Base-by-base conservation (phyloP, 1,284 basidiomycete genomes). In the Fomitopsis pinicola region DNA sequence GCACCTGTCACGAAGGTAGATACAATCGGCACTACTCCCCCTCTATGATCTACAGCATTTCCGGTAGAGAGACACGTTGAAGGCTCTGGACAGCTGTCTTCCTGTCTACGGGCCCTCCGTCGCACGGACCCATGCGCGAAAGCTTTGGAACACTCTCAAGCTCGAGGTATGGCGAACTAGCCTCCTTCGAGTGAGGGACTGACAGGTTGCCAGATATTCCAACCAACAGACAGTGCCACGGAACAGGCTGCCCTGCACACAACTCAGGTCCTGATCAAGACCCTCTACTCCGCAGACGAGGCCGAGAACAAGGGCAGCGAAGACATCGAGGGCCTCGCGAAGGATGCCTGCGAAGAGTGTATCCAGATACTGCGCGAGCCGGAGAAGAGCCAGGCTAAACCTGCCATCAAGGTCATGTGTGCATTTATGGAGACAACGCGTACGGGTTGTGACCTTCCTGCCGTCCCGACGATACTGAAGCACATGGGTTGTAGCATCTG, bases 361-460 rank as follows among this genome's bases (percentile, higher is more conserved):
- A 78, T 95, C 12, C 81, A 84, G 40, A 86, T 91, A 44, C 75
- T 98, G 53, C 83, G 86, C 48, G 92, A 96, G 69, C 94, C 95
- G 0, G 95, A 97, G 74, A 98, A 97, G 77, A 91, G 84, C 71
- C 91, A 94, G 72, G 94, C 95, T 0, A 87, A 88, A 67, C 87
- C 91, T 53, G 93, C 94, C 0, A 89, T 89, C 52, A 93, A 92
- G 71, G 84, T 94, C 22, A 75, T 98, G 17, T 89, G 88, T 62
- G 83, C 87, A 0, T 83, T 95, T 66, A 80, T 94, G 71, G 78
- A 82, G 22, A 89, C 88, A 9, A 91, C 91, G 12, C 82, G 94
- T 95, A 68, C 61, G 89, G 82, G 0, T 5, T 15, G 22, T 38
- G 7, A 14, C 55, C 61, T 22, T 40, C 22, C n/a, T 5, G 19